Evolutionary conservation across 805 yeast species (phyloP), one percentile per base, ranked within the genome.

Genomic region (Candida awuae): DNA sequence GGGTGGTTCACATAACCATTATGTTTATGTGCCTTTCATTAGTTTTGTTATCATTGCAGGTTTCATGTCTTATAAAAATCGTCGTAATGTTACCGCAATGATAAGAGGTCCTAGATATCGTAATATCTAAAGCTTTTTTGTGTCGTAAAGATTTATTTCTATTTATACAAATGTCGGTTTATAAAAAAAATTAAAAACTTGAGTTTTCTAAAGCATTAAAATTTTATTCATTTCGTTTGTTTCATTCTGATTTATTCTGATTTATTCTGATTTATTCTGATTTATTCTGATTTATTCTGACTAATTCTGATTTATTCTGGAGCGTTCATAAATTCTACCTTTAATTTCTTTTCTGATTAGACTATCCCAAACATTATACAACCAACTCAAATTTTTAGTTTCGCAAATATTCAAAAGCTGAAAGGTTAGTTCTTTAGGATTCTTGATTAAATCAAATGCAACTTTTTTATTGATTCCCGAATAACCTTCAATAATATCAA

Each of bases 401-500:
- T 22, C 19, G 5, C 48, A 2, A 18, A 37, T 27, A 8, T 17
- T n/a, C 1, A 29, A 6, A 3, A 46, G 1, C 10, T 30, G 25
- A 4, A 19, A 8, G 3, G 34, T 3, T 15, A 39, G 29, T 8
- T 30, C 26, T 2, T 14, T 13, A 3, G 55, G 58, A 27, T 43
- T 34, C 7, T 34, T 32, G 1, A 20, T 10, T 5, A 37, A 34
- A 18, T 42, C 23, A 2, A 32, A 14, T 1, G 39, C 10, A 1
- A 9, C 16, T 4, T 47, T 39, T 3, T 50, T 41, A 43, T 67
- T 59, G n/a, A 75, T 16, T 5, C 76, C 70, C 4, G 53, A 46
- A 44, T 62, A 73, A 1, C 67, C 71, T 9, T 59, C 44, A 16
- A 70, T 53, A 0, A 62, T 48, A 4, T 59, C 63, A 19, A 72